Base-by-base conservation (phyloP, 163 green algal genomes). In the Picocystis sp. region DNA sequence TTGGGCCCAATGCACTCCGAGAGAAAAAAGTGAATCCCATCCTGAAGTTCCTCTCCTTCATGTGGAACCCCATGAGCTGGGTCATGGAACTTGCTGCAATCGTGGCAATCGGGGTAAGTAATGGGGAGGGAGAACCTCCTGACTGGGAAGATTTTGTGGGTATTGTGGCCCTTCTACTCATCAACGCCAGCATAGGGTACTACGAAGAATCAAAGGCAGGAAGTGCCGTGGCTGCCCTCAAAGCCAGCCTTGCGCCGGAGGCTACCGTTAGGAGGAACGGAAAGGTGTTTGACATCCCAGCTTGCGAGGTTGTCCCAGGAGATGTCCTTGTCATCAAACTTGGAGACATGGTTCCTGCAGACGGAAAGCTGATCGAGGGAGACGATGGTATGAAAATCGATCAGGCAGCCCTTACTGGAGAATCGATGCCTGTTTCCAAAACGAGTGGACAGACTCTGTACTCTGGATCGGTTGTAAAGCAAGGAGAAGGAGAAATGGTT, bases 361-460 rank as follows among this genome's bases (percentile, higher is more conserved):
- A 92, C 56, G 69, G 23, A 22, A 52, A 53, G 3, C 49, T 65
- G 11, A 34, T 69, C 24, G 55, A 69, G 48, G 61, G 59, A 14
- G 59, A 66, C 48, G 19, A 54, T 35, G 62, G 47, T 38, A 35
- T 66, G 21, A 66, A 92, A 74, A 76, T 89, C 33, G 84, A 94
- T 67, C 83, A 93, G 61, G 83, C 84, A 22, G 84, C 84, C 10
- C 67, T 94, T 34, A 94, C 84, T 14, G 84, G 84, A 25, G 84
- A 94, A 73, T 92, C 81, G 1, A 68, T 94, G 24, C 84, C 84
- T 2, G 81, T 82, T 9, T 92, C 90, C 66, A 89, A 87, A 69
- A 80, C 76, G 60, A 72, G 73, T 10, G 81, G 81, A 12, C 74
- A 89, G 51, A 77, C 86, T 1, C 69, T 65, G 11, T 92, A 84